Base-by-base conservation (phyloP, 768 basidiomycete genomes). In the Termitomyces sp. region DNA sequence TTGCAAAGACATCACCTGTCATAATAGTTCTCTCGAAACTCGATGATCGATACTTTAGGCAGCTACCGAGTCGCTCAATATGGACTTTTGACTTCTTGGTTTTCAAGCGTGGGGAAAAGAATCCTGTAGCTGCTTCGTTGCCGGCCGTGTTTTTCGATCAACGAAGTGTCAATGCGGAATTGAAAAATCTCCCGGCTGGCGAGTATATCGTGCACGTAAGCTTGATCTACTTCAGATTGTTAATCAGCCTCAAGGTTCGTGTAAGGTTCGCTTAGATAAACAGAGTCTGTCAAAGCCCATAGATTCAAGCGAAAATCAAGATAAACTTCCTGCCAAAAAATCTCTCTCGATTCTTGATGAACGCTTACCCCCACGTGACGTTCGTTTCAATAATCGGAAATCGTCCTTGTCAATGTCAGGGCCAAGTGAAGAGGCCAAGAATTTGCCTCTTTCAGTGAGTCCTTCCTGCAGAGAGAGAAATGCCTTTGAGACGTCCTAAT, bases 41-140 rank as follows among this genome's bases (percentile, higher is more conserved):
- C 38, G 79, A 85, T 63, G 65, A 68, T 3, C 74, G 83, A 5
- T 82, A 78, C 65, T 85, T 81, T 69, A 61, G 67, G 7, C 75
- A 75, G 40, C 67, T 83, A 37, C 67, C 71, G 4, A 75, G 79
- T 4, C 69, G 65, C 7, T 74, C 66, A 38, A 37, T 56, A 10
- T 83, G 80, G 80, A 72, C 73, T 14, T 74, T 83, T 43, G 81
- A 83, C 63, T 84, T 83, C 60, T 66, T 78, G 8, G 49, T 85
- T 0, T 83, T 75, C 63, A 80, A 75, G 63, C 72, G 75, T 54
- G 82, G 80, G 6, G 74, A 76, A 38, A 72, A 68, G 6, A 70
- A 74, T 20, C 68, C 71, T 6, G 25, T 78, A 17, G 73, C 73
- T 0, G 68, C 72, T 46, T 76, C 77, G 1, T 68, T 68, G 65